These are phyloP conservation scores for Mytilinidion resinicola DNA, from an alignment of 495 filamentous ascomycete species.

Conservation along the genomic window DNA sequence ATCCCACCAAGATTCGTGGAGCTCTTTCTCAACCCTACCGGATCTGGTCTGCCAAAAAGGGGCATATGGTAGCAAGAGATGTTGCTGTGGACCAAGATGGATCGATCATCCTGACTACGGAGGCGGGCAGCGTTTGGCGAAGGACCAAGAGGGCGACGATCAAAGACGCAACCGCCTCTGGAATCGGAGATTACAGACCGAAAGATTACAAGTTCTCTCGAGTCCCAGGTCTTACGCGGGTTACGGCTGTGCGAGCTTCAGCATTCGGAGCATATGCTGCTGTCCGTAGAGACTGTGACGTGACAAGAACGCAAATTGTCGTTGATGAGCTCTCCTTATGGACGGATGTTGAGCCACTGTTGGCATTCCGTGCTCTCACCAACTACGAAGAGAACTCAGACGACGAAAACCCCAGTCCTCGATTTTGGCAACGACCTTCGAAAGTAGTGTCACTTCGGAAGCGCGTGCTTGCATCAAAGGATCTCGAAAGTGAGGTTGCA, in stretches of 20 bases:
- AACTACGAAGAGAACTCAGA: constrained; percentile 24
- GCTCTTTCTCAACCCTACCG: constrained; percentile 67
- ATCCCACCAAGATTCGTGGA: constrained; percentile 76
- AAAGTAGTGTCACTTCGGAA: constrained; percentile 49
- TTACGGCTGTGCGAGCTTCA: constrained; percentile 77
- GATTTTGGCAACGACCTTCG: constrained; percentile 46
- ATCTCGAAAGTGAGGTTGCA: constrained; percentile 36
- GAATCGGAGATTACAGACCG: constrained; percentile 46
- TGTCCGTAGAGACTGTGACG: constrained; percentile 75
- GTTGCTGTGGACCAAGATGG: constrained; percentile 88
- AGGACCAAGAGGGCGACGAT: constrained; percentile 72
- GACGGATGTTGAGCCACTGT: constrained; percentile 64
- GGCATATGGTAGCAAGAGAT: constrained; percentile 77
- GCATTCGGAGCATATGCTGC: constrained; percentile 84
- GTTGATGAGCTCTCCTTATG: constrained; percentile 60
- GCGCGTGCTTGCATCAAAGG: constrained; percentile 27
- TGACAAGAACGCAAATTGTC: constrained; percentile 66
- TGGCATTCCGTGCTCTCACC: constrained; percentile 48
- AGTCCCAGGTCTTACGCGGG: constrained; percentile 77
- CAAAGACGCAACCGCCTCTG: constrained; percentile 60
- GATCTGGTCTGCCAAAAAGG: constrained; percentile 76
- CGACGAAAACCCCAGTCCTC: constrained; percentile 35
- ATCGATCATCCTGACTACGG: constrained; percentile 88
- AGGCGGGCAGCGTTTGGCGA: constrained; percentile 86
- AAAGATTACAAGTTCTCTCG: constrained; percentile 91